Evolutionary conservation across 352 stramenopile species (phyloP).

Genomic region (Pythium folliculosum): DNA sequence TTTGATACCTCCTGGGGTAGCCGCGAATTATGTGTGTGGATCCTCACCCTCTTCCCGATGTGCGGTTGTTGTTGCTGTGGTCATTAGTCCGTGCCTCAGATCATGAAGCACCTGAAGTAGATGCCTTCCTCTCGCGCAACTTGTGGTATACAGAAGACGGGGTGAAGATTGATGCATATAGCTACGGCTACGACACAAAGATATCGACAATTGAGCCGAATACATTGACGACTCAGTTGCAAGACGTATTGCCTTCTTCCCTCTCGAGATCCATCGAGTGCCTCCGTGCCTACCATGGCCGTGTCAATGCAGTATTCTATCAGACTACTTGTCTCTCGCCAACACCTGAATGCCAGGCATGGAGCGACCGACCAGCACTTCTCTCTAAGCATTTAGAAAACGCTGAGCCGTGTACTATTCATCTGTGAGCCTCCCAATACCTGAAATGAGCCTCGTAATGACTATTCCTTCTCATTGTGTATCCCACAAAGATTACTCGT

Average conservation of each 20-base stretch:
- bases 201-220: constrained; percentile 13
- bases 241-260: neutral
- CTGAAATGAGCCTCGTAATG: too few relatives aligned
- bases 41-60: neutral
- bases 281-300: too few relatives aligned
- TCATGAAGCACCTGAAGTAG: constrained; percentile 96
- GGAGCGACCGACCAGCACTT: too few relatives aligned
- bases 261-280: neutral
- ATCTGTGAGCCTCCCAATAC: too few relatives aligned
- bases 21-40: neutral
- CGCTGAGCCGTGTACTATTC: too few relatives aligned
- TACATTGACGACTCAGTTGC: constrained; percentile 29
- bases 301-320: too few relatives aligned
- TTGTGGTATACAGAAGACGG: constrained; percentile 21
- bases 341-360: too few relatives aligned
- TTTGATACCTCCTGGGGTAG: neutral
- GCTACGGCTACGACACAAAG: neutral
- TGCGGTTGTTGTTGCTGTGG: constrained; percentile 18
- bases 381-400: too few relatives aligned
- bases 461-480: too few relatives aligned
- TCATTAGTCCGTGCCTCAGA: constrained; percentile 87
- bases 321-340: too few relatives aligned
- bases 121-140: constrained; percentile 10
- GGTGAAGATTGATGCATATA: constrained; percentile 11
- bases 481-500: too few relatives aligned